Conservation (phyloP, 371 early-diverging fungal species). For the Phascolomyces articulosus region DNA sequence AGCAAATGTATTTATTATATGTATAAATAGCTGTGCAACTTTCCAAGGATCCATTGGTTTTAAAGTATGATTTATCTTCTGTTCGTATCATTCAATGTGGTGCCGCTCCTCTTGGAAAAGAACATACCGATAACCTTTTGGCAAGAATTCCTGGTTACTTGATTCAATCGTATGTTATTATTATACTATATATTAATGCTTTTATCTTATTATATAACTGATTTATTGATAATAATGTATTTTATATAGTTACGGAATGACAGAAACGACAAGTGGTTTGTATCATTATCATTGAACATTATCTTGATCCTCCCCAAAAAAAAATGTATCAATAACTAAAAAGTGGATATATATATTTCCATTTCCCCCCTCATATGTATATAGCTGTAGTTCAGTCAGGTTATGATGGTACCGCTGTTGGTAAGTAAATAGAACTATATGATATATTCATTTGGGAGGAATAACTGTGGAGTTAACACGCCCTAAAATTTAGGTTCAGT, state of each 20-base stretch:
- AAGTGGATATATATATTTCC: too few relatives aligned
- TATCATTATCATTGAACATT: too few relatives aligned
- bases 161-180: constrained; percentile 12
- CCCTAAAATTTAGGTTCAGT: constrained; percentile 47
- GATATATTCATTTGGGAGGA: too few relatives aligned
- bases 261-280: constrained; percentile 60
- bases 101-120: constrained; percentile 82
- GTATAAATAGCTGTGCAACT: constrained; percentile 53
- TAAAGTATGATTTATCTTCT: constrained; percentile 67
- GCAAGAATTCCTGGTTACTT: constrained; percentile 57
- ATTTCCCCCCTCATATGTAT: neutral
- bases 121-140: constrained; percentile 55
- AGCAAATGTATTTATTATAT: too few relatives aligned
- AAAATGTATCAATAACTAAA: neutral
- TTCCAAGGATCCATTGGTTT: constrained; percentile 69
- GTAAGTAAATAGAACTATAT: neutral
- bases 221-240: neutral
- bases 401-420: constrained; percentile 1
- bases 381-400: neutral
- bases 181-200: neutral
- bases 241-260: constrained; percentile 70
- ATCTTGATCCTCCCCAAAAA: too few relatives aligned
- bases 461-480: too few relatives aligned
- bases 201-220: neutral
- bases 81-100: constrained; percentile 70